phyloP scores from a whole-genome alignment of 139 green algal species.

The Chlorella sp. region DNA sequence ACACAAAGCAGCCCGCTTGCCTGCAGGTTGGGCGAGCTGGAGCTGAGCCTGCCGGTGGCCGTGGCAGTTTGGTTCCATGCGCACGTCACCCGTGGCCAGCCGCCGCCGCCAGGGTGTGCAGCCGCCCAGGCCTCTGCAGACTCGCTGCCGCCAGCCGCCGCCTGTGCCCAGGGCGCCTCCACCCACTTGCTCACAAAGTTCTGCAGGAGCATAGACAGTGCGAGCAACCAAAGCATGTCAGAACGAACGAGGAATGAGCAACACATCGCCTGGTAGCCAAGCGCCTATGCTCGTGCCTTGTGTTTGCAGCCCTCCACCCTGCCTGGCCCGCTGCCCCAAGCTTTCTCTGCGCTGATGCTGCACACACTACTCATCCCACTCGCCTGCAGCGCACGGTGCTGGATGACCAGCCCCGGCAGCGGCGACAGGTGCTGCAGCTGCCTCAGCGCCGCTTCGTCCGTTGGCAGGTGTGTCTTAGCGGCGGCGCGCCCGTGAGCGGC shows the following conservation, averaged over 20 bases:
- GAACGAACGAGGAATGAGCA: too few relatives aligned
- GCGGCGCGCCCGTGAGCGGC: neutral
- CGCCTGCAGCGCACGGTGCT: slow-evolving; percentile 48
- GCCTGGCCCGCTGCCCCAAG: too few relatives aligned
- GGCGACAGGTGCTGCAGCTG: slow-evolving; percentile 47
- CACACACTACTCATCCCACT: neutral
- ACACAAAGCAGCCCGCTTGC: neutral
- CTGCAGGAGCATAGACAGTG: slow-evolving; percentile 17
- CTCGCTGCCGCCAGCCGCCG: neutral
- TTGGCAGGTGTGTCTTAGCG: slow-evolving; percentile 60
- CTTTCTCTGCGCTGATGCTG: too few relatives aligned
- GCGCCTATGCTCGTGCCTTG: too few relatives aligned
- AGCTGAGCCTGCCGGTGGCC: slow-evolving; percentile 73
- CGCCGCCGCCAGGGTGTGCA: neutral
- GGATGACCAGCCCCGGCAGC: slow-evolving; percentile 62
- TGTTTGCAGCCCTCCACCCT: too few relatives aligned
- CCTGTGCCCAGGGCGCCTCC: slow-evolving; percentile 58
- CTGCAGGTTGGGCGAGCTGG: slow-evolving; percentile 73
- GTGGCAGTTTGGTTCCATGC: slow-evolving; percentile 75
- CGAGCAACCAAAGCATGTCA: too few relatives aligned
- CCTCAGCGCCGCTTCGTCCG: slow-evolving; percentile 62
- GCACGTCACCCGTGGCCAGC: slow-evolving; percentile 51
- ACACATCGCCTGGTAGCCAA: too few relatives aligned
- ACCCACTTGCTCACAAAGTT: slow-evolving; percentile 54
- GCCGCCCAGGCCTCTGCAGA: neutral